These are phyloP conservation scores for Colletotrichum sublineola DNA, from an alignment of 2,329 filamentous ascomycete species.

Conservation along the genomic window DNA sequence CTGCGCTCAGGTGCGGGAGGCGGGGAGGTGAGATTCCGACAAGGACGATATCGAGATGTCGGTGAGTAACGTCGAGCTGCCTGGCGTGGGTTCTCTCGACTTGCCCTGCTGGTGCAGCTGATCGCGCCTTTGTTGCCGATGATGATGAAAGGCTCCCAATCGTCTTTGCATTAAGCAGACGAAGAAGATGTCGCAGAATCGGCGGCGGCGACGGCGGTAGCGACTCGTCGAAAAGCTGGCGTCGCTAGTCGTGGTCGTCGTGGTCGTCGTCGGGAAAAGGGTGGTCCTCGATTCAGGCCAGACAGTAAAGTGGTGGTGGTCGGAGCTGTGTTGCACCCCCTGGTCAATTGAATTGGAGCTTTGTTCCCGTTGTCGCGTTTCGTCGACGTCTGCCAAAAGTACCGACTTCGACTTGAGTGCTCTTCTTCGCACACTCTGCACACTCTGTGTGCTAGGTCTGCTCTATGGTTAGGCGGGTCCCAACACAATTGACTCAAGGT, in stretches of 20 bases:
- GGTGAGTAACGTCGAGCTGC: conserved; percentile 14
- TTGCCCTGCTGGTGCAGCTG: conserved; percentile 17
- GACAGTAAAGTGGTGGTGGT: conserved; percentile 27
- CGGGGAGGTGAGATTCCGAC: not conserved
- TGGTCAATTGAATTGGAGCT: conserved; percentile 27
- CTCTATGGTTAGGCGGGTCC: not conserved
- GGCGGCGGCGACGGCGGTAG: conserved; percentile 8
- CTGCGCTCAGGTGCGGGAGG: conserved; percentile 16
- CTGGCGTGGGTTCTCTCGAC: conserved; percentile 4
- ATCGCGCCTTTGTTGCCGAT: conserved; percentile 16
- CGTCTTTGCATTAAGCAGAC: conserved; percentile 25
- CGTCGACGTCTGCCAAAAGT: conserved; percentile 4
- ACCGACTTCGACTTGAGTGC: not conserved
- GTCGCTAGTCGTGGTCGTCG: conserved; percentile 26
- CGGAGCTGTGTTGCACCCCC: conserved; percentile 27
- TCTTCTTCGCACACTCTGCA: not conserved
- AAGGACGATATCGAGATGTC: not conserved
- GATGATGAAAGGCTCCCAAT: not conserved
- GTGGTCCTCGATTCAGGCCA: conserved; percentile 22
- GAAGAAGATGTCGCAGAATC: not conserved
- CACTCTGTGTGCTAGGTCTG: not conserved
- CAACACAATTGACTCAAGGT: conserved; percentile 9
- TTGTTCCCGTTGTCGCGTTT: conserved; percentile 19
- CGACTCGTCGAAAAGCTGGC: conserved; percentile 23
- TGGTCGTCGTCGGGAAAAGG: conserved; percentile 14